A percentile compares a stretch with the other conserved stretches of the same genome.
Evolutionary conservation across 805 yeast species (phyloP).

Genomic region (Spathaspora arborariae): DNA sequence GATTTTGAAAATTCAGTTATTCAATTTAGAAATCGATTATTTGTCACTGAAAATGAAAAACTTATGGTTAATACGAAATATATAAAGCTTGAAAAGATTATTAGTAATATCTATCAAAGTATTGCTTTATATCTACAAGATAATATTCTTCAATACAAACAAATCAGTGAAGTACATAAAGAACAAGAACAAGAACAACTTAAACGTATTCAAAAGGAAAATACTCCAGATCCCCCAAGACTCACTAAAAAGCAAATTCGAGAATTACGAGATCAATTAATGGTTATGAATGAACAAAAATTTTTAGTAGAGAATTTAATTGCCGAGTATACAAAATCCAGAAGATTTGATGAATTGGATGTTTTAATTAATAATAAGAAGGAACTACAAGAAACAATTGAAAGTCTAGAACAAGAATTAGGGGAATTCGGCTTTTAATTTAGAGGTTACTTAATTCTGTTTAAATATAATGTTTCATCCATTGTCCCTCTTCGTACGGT

Average conservation of each 20-base stretch:
- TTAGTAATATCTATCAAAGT: constrained; percentile 53
- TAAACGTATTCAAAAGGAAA: constrained; percentile 5
- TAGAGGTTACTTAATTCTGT: neutral
- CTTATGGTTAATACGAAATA: constrained; percentile 12
- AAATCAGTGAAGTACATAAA: constrained; percentile 47
- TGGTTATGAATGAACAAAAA: constrained; percentile 84
- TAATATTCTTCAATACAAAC: constrained; percentile 60
- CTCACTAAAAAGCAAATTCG: constrained; percentile 53
- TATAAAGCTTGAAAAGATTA: constrained; percentile 23
- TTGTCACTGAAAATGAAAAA: constrained; percentile 7
- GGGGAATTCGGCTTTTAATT: constrained; percentile 48
- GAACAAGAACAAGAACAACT: constrained; percentile 21
- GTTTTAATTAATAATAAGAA: constrained; percentile 54
- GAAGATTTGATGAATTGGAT: constrained; percentile 74
- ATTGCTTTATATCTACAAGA: constrained; percentile 62
- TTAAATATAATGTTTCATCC: too few relatives aligned
- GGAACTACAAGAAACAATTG: constrained; percentile 53
- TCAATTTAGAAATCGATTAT: constrained; percentile 21
- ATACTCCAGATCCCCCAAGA: constrained; percentile 15
- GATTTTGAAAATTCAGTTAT: constrained; percentile 27
- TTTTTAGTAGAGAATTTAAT: constrained; percentile 68
- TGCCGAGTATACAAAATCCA: constrained; percentile 53
- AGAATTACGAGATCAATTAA: constrained; percentile 63
- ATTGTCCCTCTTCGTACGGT: too few relatives aligned
- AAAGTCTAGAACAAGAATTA: constrained; percentile 41